Evolutionary conservation across 257 asterid genomes (phyloP).

Genomic region (Coffea canephora): DNA sequence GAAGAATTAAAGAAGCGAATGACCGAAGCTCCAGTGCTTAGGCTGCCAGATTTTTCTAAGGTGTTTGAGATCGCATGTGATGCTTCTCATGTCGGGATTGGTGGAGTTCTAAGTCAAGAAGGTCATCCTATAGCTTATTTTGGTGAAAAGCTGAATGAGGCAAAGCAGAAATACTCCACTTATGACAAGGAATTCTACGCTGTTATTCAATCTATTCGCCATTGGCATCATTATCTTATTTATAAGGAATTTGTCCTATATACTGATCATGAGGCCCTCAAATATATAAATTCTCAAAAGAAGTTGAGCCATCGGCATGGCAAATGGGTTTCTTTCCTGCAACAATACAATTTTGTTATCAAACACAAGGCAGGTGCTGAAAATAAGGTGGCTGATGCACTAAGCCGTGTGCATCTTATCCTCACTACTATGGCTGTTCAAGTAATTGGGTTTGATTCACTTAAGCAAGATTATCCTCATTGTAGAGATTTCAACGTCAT

Average conservation of each 20-base stretch:
- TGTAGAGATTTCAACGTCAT: neutral
- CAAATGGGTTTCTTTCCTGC: neutral
- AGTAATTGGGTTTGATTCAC: neutral
- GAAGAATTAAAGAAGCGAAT: neutral
- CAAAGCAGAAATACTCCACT: neutral
- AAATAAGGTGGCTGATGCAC: neutral
- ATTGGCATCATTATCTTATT: no score
- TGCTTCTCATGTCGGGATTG: conserved; percentile 4
- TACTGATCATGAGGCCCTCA: neutral
- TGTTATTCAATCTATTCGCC: no score
- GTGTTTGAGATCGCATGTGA: conserved; percentile 16
- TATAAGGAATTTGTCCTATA: neutral
- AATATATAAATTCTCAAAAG: neutral
- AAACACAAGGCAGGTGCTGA: neutral
- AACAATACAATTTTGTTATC: neutral
- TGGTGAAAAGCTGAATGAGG: conserved; percentile 1
- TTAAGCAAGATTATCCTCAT: neutral
- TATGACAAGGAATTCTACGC: no score
- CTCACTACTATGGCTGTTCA: neutral
- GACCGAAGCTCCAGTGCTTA: neutral
- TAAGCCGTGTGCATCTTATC: neutral
- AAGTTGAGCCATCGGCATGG: neutral
- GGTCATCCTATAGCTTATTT: neutral
- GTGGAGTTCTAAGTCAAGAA: conserved; percentile 11
- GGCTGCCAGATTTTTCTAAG: neutral